Evolutionary conservation across 345 rosid genomes (phyloP).

Genomic region (Fremontodendron californicum): DNA sequence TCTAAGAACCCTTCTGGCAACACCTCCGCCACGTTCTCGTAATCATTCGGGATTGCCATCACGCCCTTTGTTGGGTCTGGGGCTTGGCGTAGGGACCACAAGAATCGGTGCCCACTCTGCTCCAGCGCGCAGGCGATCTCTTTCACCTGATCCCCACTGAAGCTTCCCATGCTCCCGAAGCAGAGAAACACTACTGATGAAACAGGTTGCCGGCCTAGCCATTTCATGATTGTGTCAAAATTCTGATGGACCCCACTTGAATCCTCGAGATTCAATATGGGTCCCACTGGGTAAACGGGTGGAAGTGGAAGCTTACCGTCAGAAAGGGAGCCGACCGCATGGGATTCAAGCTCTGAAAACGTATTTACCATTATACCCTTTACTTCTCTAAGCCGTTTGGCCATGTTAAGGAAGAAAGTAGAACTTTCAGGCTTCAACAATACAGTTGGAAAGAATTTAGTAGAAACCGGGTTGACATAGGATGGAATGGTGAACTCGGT

Average conservation of each 20-base stretch:
- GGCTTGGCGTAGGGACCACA: background rate
- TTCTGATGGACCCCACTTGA: background rate
- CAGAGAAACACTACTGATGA: constrained; percentile 5
- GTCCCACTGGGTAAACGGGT: background rate
- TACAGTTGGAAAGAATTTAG: background rate
- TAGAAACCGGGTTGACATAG: background rate
- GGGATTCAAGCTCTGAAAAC: background rate
- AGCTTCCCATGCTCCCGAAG: constrained; percentile 4
- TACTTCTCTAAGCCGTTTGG: background rate
- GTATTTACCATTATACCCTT: constrained; percentile 1
- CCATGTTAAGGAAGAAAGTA: background rate
- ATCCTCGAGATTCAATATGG: background rate
- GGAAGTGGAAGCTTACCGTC: background rate
- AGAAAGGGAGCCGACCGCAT: background rate
- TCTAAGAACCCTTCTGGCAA: background rate
- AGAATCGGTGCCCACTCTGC: background rate
- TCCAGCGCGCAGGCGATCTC: background rate
- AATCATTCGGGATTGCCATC: background rate
- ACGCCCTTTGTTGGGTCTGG: background rate
- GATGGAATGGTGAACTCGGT: background rate
- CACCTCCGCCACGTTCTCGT: background rate
- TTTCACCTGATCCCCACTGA: background rate
- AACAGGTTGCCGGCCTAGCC: background rate
- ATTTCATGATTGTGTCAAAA: background rate
- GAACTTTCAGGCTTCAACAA: background rate